A percentile compares a stretch with the other conserved stretches of the same genome.
phyloP scores from a whole-genome alignment of 176 grass and related monocot genomes.

The Puya raimondii region DNA sequence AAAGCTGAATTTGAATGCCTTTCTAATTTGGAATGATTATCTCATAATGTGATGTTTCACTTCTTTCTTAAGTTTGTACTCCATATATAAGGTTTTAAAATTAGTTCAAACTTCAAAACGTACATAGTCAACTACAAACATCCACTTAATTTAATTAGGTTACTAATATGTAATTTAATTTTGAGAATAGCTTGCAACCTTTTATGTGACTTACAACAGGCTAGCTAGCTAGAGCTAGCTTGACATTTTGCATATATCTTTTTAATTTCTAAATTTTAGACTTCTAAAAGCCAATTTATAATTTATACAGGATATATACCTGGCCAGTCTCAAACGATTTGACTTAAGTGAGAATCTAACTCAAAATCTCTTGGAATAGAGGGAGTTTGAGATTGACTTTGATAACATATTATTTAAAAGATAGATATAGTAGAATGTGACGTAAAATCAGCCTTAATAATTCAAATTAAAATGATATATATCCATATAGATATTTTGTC shows the following conservation, averaged over 20 bases:
- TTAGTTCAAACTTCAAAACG: background rate
- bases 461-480: background rate
- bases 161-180: background rate
- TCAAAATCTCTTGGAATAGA: too few species aligned
- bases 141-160: background rate
- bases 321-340: too few species aligned
- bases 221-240: too few species aligned
- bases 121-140: background rate
- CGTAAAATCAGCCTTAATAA: too few species aligned
- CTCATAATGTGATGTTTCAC: conserved; percentile 56
- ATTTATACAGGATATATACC: too few species aligned
- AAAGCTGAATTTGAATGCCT: conserved; percentile 71
- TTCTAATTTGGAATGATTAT: conserved; percentile 89
- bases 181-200: too few species aligned
- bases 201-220: too few species aligned
- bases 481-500: background rate
- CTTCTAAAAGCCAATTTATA: too few species aligned
- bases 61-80: conserved; percentile 1
- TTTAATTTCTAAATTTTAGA: too few species aligned
- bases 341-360: too few species aligned
- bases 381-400: too few species aligned
- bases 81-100: background rate
- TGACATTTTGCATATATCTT: too few species aligned
- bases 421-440: background rate
- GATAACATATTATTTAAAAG: background rate